Evolutionary conservation across 768 basidiomycete species (phyloP), one percentile per base, ranked within the genome.

Genomic region (Russula olivacea): DNA sequence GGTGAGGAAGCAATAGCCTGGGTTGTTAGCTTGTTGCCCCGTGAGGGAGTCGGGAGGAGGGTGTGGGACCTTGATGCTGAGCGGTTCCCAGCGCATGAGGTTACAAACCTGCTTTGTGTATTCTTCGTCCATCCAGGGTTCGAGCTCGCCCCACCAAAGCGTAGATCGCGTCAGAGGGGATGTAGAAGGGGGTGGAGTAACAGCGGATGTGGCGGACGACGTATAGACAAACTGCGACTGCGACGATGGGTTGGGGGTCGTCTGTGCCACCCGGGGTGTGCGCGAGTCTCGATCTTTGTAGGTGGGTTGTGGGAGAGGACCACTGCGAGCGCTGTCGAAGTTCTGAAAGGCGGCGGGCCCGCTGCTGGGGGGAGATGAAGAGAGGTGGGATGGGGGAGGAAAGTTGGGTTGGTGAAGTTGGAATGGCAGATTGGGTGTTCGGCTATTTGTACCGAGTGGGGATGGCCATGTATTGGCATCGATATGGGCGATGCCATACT

Each of bases 91-190:
- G 61, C 87, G 84, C 89, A 93, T 91, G 71, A 93, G 77, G 50
- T 74, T 76, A 75, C 91, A 91, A 70, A 93, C 90, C 72, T 92
- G 89, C 74, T 89, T 88, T 49, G 87, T 89, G 78, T 94, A 96
- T 73, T 91, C 88, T 82, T 93, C 91, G 76, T 95, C 92, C 94
- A 96, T 95, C 93, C 93, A 96, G 68, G 88, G 85, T 74, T 96
- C 93, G 59, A 96, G 83, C 70, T 91, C 89, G 67, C 86, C 85
- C 85, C 94, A 91, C 81, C 85, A 90, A 68, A 93, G 83, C 47
- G 90, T 88, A 63, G 81, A 81, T 72, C 82, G 81, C 53, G 79
- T 73, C 50, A 55, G 61, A 45, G 63, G 61, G 66, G 66, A 70
- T 66, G 70, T 67, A 72, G 66, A 63, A 72, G 71, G 50, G 69